Evolutionary conservation across 345 rosid species (phyloP), one percentile per base, ranked within the genome.

Genomic region (Eucalyptus camaldulensis): DNA sequence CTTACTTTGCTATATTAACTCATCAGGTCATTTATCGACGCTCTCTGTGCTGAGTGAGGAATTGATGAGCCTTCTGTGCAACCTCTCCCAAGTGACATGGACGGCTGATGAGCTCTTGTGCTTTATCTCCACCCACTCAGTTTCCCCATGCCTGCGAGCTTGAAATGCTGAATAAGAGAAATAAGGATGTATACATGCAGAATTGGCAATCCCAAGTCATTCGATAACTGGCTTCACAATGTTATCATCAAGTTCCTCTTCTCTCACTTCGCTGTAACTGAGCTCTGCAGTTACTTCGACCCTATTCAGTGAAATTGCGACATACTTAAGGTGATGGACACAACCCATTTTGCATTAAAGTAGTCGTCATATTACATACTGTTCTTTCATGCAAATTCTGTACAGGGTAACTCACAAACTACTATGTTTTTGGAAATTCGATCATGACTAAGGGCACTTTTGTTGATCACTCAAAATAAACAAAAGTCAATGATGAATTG

Each of bases 21-120:
- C 53, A 25, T n/a, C 92, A 95, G 95, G 88, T 80, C 86, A 89
- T 88, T 50, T 87, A 9, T 88, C 91, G 8, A 80, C 89, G 65
- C 86, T 93, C 67, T 76, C 90, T 24, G 53, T 88, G 8, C 85
- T 89, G 94, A 92, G 90, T 49, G 90, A 88, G 88, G 92, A 91
- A 81, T 86, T 90, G 44, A 85, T 90, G 58, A 87, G 89, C 49
- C 90, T 87, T 90, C 93, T 93, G 51, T 67, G 88, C 89, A 89
- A 86, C 49, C 91, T 90, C 37, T 92, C 94, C 54, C 83, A 87
- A 10, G 65, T 90, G 85, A 93, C 88, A 33, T 53, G 91, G 89
- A 88, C 86, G 7, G 65, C 91, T 44, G 58, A 53, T 37, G 87
- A 90, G 87, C 87, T 92, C n/a, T 56, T 89, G 24, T 69, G 88